Evolutionary conservation across 352 stramenopile species (phyloP).

Genomic region (Phytophthora uliginosa): DNA sequence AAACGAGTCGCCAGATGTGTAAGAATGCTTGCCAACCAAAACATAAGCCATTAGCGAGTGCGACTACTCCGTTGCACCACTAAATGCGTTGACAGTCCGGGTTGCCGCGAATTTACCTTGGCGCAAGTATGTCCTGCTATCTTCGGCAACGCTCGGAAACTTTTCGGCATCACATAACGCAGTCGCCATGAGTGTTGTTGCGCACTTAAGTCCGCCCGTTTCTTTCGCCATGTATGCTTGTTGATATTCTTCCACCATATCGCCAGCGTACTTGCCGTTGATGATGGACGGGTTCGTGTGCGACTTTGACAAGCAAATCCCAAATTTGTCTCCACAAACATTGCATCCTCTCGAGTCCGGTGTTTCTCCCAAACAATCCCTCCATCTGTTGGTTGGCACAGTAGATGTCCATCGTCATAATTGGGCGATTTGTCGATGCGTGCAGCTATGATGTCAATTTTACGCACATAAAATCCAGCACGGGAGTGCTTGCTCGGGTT

Average conservation of each 20-base stretch:
- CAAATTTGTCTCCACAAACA: constrained; percentile 18
- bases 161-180: constrained; percentile 4
- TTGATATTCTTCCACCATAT: constrained; percentile 14
- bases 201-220: constrained; percentile 3
- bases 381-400: too few relatives aligned
- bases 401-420: too few relatives aligned
- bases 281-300: constrained; percentile 15
- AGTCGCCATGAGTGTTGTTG: constrained; percentile 6
- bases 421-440: too few relatives aligned
- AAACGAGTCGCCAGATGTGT: constrained; percentile 12
- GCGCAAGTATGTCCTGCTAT: constrained; percentile 4
- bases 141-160: constrained; percentile 12
- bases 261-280: constrained; percentile 2
- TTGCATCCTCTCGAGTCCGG: neutral
- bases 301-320: neutral
- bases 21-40: constrained; percentile 1
- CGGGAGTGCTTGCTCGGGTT: too few relatives aligned
- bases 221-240: constrained; percentile 15
- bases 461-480: too few relatives aligned
- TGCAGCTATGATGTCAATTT: too few relatives aligned
- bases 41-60: constrained; percentile 19
- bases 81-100: constrained; percentile 19
- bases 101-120: constrained; percentile 15
- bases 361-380: too few relatives aligned
- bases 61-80: constrained; percentile 9